Evolutionary conservation across 2,329 filamentous ascomycete genomes (phyloP).

Genomic region (Xylariaceae sp.): DNA sequence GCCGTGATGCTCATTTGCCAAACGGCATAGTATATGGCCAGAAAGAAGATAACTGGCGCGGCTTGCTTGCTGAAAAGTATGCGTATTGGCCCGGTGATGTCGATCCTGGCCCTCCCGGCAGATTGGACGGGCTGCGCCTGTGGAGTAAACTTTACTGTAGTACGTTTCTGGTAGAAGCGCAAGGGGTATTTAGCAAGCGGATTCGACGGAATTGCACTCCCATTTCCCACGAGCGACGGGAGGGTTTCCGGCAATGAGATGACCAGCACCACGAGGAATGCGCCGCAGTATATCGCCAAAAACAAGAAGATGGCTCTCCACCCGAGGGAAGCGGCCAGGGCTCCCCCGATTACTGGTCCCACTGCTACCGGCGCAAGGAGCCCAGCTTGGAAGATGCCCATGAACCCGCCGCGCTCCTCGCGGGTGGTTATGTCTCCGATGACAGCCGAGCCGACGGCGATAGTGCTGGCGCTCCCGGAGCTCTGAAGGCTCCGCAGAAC

Average conservation of each 20-base stretch:
- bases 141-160: slow-evolving; percentile 25
- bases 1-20: slow-evolving; percentile 55
- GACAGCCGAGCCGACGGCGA: slow-evolving; percentile 50
- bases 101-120: slow-evolving; percentile 36
- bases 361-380: slow-evolving; percentile 37
- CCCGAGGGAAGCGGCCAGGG: slow-evolving; percentile 46
- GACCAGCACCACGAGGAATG: slow-evolving; percentile 38
- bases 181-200: slow-evolving; percentile 32
- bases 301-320: slow-evolving; percentile 56
- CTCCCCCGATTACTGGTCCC: slow-evolving; percentile 50
- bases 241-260: slow-evolving; percentile 46
- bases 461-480: slow-evolving; percentile 50
- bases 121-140: slow-evolving; percentile 11
- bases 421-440: slow-evolving; percentile 56
- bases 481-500: slow-evolving; percentile 51
- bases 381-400: slow-evolving; percentile 44
- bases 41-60: slow-evolving; percentile 43
- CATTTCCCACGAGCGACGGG: slow-evolving; percentile 43
- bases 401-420: slow-evolving; percentile 52
- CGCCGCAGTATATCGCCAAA: slow-evolving; percentile 40
- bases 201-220: slow-evolving; percentile 25
- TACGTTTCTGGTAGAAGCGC: slow-evolving; percentile 32
- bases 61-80: slow-evolving; percentile 45
- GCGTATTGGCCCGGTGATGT: slow-evolving; percentile 43
- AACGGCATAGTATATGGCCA: slow-evolving; percentile 48